Base-by-base conservation (phyloP, 495 filamentous ascomycete species). In the Recurvomyces mirabilis region DNA sequence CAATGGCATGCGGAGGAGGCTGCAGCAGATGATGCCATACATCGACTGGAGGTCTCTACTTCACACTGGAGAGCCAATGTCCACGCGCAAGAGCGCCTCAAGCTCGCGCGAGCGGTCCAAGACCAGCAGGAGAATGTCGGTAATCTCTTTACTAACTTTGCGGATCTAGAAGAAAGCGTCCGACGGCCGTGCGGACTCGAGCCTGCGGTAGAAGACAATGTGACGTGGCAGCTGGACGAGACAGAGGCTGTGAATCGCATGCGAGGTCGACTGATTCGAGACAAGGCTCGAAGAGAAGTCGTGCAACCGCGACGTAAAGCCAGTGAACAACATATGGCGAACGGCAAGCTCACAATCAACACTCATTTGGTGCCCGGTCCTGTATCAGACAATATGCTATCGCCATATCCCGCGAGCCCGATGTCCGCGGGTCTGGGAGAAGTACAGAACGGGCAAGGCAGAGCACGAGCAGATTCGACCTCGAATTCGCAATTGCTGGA, bases 191-290 rank as follows among this genome's bases (percentile, higher is more conserved):
- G 84, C 33, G 87, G 84, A 13, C 68, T 95, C 18, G 77, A 94
- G 29, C 77, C 82, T 35, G 73, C 81, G 35, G 64, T 69, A 0
- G n/a, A n/a, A n/a, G 68, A 70, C 14, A 60, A 73, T 12, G 69
- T 67, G 3, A 93, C 83, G 59, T 96, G 86, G 86, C 84, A 82
- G 56, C 74, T 98, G 6, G 91, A 98, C 58, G 77, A 91, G 55
- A 96, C 88, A 0, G 91, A 98, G 66, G 93, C 89, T 28, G 76
- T 88, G 13, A 94, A 94, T 59, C 82, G 93, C 26, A 95, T 95
- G 87, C 75, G 93, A 30, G 68, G 93, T 39, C 77, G 91, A 4
- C 74, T 71, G 93, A 18, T 84, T 84, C 5, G 84, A 93, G 55
- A 73, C 74, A 33, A 72, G 33, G 45, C 41, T 6, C 28, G 41